A percentile compares a stretch with the other conserved stretches of the same genome.
phyloP scores from a whole-genome alignment of 768 basidiomycete species.

The Rhodosporidiobolus sp. region DNA sequence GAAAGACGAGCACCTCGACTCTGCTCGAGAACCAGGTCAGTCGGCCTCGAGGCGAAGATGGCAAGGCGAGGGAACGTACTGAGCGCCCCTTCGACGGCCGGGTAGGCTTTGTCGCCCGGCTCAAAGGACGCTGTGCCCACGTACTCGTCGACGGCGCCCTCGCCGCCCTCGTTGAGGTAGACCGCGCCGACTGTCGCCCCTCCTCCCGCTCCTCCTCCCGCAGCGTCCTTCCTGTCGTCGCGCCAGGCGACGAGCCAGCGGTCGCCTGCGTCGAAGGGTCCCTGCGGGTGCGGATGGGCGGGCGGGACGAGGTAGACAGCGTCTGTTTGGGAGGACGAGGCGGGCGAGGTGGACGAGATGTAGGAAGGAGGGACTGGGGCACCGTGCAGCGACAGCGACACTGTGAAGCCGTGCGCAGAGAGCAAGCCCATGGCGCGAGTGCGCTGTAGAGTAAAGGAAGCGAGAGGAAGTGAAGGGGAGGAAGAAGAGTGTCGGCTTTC shows the following conservation, averaged over 20 bases:
- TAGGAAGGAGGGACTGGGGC: no score
- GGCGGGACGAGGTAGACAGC: not conserved
- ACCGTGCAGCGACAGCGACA: not conserved
- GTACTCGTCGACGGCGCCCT: not conserved
- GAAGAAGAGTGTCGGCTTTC: no score
- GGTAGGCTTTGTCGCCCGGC: not conserved
- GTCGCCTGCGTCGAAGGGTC: not conserved
- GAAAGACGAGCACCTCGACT: not conserved
- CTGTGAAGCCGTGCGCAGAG: conserved; percentile 19
- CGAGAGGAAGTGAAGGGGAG: no score
- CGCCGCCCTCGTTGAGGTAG: not conserved
- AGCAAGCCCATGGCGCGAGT: no score
- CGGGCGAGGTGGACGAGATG: not conserved
- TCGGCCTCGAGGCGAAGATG: not conserved
- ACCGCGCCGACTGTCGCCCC: not conserved
- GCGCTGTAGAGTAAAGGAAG: no score
- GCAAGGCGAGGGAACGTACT: not conserved
- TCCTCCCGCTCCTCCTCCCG: not conserved
- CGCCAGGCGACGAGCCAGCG: conserved; percentile 4
- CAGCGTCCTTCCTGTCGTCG: not conserved
- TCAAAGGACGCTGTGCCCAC: not conserved
- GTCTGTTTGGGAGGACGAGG: not conserved
- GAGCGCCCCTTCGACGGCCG: not conserved
- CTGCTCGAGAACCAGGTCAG: not conserved
- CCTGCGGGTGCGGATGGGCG: no score